These are phyloP conservation scores for Quercus bicolor DNA, from an alignment of 306 rosid genomes.

Conservation along the genomic window DNA sequence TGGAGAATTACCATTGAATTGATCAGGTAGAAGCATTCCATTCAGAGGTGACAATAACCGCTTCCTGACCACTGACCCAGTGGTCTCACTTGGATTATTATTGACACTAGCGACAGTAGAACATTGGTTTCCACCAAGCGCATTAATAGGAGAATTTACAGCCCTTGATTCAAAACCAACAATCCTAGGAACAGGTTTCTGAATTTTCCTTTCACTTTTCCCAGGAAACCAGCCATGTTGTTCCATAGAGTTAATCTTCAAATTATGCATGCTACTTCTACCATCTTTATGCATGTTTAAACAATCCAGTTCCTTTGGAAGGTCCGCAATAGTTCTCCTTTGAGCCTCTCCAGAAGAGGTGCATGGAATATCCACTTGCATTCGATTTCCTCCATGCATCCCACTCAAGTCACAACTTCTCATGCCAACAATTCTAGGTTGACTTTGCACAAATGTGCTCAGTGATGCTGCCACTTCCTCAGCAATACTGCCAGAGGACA, in stretches of 20 bases:
- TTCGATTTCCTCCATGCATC: constrained; percentile 39
- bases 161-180: constrained; percentile 57
- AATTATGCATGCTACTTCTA: constrained; percentile 32
- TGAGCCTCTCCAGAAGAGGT: constrained; percentile 35
- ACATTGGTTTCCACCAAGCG: constrained; percentile 31
- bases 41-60: constrained; percentile 55
- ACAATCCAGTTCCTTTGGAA: constrained; percentile 39
- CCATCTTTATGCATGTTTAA: constrained; percentile 29
- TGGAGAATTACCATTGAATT: constrained; percentile 33
- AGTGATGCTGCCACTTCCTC: constrained; percentile 62
- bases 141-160: constrained; percentile 30
- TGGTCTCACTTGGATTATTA: constrained; percentile 29
- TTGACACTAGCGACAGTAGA: constrained; percentile 27
- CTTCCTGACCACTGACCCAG: constrained; percentile 37
- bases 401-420: constrained; percentile 53
- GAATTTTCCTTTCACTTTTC: constrained; percentile 35
- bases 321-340: constrained; percentile 31
- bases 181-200: constrained; percentile 48
- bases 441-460: constrained; percentile 48
- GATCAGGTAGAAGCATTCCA: constrained; percentile 45
- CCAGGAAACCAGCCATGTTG: constrained; percentile 35
- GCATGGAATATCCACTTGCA: constrained; percentile 37
- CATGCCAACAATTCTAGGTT: constrained; percentile 32
- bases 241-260: constrained; percentile 40
- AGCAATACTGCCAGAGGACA: constrained; percentile 43